phyloP scores from a whole-genome alignment of 345 rosid species.

The Combretum micranthum region DNA sequence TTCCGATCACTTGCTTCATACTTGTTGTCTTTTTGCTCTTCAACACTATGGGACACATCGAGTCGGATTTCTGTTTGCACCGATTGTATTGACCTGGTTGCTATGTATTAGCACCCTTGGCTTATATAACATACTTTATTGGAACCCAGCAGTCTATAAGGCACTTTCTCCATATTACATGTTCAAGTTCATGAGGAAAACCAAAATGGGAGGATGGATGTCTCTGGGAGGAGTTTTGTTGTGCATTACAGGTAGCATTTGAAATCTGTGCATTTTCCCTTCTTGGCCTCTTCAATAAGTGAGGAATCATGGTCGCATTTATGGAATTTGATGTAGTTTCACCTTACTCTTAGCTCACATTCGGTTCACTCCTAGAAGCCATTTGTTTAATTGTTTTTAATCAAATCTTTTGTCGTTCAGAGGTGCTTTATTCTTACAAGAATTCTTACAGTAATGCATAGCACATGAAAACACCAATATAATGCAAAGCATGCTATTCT shows the following conservation, averaged over 20 bases:
- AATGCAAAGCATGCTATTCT: too few species aligned
- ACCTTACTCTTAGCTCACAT: not conserved
- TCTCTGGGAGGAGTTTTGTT: conserved; percentile 92
- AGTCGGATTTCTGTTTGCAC: conserved; percentile 88
- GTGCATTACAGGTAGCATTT: conserved; percentile 80
- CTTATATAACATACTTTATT: conserved; percentile 71
- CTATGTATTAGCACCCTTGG: conserved; percentile 90
- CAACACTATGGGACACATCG: conserved; percentile 98
- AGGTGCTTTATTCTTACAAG: too few species aligned
- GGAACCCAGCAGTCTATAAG: conserved; percentile 82
- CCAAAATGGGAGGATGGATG: conserved; percentile 94
- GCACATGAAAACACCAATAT: too few species aligned
- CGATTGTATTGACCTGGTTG: conserved; percentile 75
- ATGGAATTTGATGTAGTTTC: not conserved
- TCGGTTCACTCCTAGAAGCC: not conserved
- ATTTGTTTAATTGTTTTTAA: too few species aligned
- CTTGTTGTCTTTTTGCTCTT: conserved; percentile 92
- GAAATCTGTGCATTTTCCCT: not conserved
- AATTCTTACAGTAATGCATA: too few species aligned
- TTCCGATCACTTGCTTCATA: conserved; percentile 96
- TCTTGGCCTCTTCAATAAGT: too few species aligned
- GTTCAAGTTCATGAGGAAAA: conserved; percentile 96
- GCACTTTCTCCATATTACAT: conserved; percentile 97
- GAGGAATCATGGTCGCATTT: too few species aligned
- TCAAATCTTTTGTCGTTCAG: too few species aligned